Base-by-base conservation (phyloP, 768 basidiomycete species). In the Paxillus rubicundulus region DNA sequence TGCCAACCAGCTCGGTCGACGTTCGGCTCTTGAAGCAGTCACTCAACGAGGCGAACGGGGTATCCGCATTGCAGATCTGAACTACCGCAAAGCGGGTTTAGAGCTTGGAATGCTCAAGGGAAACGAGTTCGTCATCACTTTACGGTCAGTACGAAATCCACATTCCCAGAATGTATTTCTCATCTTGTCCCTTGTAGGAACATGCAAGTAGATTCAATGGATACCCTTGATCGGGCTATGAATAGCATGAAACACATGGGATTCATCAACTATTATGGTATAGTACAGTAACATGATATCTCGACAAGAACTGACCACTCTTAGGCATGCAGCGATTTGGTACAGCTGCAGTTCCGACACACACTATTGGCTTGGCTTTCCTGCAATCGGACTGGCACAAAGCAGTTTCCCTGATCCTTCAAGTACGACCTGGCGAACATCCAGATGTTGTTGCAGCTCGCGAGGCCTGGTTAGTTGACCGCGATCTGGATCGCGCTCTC, bases 311-410 rank as follows among this genome's bases (percentile, higher is more conserved):
- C 34, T 56, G n/a, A 61, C 46, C 28, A 4, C 57, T 54, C 30
- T 38, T 37, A 90, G 94, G 96, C 41, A 98, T 99, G 96, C 97
- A 99, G 64, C 87, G 97, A 10, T 99, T 99, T 71, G 97, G 97
- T 44, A 98, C 95, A 2, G 93, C 97, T 14, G 86, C 92, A 30
- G 86, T 98, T 36, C 94, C 96, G 4, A 98, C 97, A 0, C 97
- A 99, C 64, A 77, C 88, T 2, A 95, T 98, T 50, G 97, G 97
- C 16, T 79, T 98, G 17, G 89, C 92, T 4, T 75, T 99, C 36
- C 78, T 99, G 20, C 84, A 83, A 61, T 89, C 89, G 1, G 86
- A 98, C 57, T 99, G 95, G 95, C 84, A 89, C 49, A 80, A 80
- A 55, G 97, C 97, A 5, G 77, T 92, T 34, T 82, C 86, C 16